phyloP scores from a whole-genome alignment of 306 rosid species.

The Purshia tridentata region DNA sequence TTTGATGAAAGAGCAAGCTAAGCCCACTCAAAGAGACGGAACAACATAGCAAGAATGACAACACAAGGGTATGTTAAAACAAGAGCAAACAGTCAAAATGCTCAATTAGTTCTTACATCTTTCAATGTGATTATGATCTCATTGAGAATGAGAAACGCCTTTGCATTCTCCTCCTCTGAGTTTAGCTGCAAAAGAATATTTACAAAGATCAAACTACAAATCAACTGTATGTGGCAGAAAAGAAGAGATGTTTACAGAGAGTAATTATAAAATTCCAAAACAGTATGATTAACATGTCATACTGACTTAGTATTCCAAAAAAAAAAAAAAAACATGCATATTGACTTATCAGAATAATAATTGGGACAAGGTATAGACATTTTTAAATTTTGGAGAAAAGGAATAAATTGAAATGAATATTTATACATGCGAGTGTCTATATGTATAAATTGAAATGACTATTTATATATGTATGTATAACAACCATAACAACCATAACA shows the following conservation, averaged over 20 bases:
- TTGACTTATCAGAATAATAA: too few relatives aligned
- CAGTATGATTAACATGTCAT: background rate
- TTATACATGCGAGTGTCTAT: too few relatives aligned
- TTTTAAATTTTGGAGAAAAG: background rate
- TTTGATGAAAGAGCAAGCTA: background rate
- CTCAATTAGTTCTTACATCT: conserved; percentile 55
- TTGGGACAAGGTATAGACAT: too few relatives aligned
- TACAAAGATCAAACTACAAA: conserved; percentile 4
- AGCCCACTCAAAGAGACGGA: background rate
- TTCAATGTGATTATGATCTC: conserved; percentile 76
- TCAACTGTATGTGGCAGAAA: conserved; percentile 1
- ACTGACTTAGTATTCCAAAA: background rate
- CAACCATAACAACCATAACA: background rate
- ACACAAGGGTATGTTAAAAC: background rate
- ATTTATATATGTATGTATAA: too few relatives aligned
- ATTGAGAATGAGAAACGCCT: conserved; percentile 82
- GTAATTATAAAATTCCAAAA: background rate
- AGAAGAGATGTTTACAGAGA: conserved; percentile 1
- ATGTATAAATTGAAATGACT: too few relatives aligned
- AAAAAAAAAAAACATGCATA: too few relatives aligned
- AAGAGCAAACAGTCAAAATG: conserved; percentile 2
- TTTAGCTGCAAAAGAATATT: conserved; percentile 52
- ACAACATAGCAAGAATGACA: conserved; percentile 1
- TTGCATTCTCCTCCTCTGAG: conserved; percentile 64
- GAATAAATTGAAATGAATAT: background rate